Percentiles rank a stretch among this genome's conserved stretches.
phyloP scores from a whole-genome alignment of 768 basidiomycete species.

The Ramaria sp. region DNA sequence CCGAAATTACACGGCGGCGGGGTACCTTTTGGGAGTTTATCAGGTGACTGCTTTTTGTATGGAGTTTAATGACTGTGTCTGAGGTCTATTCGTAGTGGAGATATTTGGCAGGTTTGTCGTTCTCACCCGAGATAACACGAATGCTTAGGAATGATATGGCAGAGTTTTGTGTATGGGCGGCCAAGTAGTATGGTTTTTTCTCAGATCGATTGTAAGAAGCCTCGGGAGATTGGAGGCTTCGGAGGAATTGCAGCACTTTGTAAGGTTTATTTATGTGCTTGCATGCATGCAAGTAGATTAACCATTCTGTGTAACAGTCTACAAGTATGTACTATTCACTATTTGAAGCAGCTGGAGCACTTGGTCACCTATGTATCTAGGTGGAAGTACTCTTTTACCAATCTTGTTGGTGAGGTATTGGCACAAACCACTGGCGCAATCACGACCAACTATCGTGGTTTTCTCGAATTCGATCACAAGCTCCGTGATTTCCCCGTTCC shows the following conservation, averaged over 20 bases:
- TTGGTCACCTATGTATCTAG: not conserved
- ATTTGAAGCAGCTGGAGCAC: not conserved
- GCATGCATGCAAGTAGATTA: not conserved
- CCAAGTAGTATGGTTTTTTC: constrained; percentile 9
- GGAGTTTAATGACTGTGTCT: not conserved
- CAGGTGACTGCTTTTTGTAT: not conserved
- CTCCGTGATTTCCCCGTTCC: constrained; percentile 60
- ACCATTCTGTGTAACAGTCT: not conserved
- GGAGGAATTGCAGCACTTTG: not conserved
- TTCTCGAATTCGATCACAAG: constrained; percentile 55
- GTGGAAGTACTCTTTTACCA: constrained; percentile 7
- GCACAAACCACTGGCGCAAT: constrained; percentile 21
- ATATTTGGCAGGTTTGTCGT: constrained; percentile 7
- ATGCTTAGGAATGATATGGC: not conserved
- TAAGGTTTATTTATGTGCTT: not conserved
- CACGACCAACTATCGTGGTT: constrained; percentile 53
- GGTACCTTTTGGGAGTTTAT: constrained; percentile 8
- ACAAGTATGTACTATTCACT: not conserved
- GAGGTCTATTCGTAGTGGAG: not conserved
- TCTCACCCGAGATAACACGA: not conserved
- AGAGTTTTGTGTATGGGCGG: constrained; percentile 8
- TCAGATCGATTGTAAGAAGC: constrained; percentile 9
- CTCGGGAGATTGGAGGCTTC: constrained; percentile 1
- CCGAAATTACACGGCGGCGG: constrained; percentile 1
- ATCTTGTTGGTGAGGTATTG: constrained; percentile 7